Evolutionary conservation across 176 grass and related monocot genomes (phyloP).

Genomic region (Aegilops umbellulata): DNA sequence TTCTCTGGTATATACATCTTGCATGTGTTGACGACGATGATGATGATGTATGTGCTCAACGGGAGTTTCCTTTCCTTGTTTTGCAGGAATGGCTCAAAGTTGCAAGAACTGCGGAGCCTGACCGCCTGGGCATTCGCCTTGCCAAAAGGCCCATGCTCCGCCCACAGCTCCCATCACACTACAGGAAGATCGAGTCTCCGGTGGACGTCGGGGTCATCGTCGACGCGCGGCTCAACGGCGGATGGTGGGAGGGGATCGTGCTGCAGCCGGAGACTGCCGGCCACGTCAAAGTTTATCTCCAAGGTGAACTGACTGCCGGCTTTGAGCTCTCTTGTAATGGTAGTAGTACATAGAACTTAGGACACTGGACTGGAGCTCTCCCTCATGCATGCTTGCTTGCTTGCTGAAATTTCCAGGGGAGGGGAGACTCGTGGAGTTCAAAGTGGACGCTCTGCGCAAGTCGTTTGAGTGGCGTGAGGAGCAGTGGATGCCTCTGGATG

Average conservation of each 20-base stretch:
- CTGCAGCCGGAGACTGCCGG: constrained; percentile 17
- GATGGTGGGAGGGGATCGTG: constrained; percentile 81
- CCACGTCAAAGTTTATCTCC: constrained; percentile 45
- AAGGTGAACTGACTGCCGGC: constrained; percentile 32
- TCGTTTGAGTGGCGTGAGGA: constrained; percentile 55
- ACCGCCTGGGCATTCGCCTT: constrained; percentile 38
- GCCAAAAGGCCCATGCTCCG: constrained; percentile 49
- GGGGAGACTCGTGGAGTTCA: constrained; percentile 29
- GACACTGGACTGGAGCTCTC: not conserved
- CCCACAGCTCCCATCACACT: not conserved
- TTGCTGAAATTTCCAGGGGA: constrained; percentile 36
- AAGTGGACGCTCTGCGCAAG: constrained; percentile 20
- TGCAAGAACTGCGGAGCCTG: constrained; percentile 29
- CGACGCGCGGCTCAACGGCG: constrained; percentile 46
- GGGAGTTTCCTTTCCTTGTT: not conserved
- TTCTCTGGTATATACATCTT: not conserved
- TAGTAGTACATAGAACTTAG: too few relatives aligned
- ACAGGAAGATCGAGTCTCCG: not conserved
- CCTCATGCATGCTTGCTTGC: not conserved
- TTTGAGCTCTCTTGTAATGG: not conserved
- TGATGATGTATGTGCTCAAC: too few relatives aligned
- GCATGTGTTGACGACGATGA: not conserved
- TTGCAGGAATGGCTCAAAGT: constrained; percentile 59
- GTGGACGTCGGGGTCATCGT: constrained; percentile 38
- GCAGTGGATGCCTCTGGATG: constrained; percentile 36